Base-by-base conservation (phyloP, 441 rosid genomes). In the Pelargonium hybrid region DNA sequence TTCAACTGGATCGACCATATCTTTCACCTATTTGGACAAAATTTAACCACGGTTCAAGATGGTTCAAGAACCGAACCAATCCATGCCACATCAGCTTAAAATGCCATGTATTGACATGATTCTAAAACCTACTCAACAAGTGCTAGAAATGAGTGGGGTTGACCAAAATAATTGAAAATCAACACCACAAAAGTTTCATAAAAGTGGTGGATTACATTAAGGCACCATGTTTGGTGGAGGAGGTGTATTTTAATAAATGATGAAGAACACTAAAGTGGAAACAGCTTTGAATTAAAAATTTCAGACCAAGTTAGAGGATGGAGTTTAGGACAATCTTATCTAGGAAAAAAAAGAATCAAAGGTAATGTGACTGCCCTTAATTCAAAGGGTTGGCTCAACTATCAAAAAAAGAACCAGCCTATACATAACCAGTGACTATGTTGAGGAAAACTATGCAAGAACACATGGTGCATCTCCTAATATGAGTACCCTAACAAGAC, bases 391-490 rank as follows among this genome's bases (percentile, higher is more conserved):
- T 65, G 79, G 88, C 86, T 65, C 89, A 68, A 29, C 56, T 74
- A 80, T 77, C 86, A 78, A 85, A 79, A 81, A 72, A 52, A 2
- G 78, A 82, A 81, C 84, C 83, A 75, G 71, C 69, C 78, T 77
- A 75, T 68, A 64, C 20, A 45, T 45, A 45, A 54, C 1, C 48
- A 72, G 79, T 76, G 79, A 70, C 82, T 50, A 67, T 18, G 10
- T 84, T 84, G 82, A 75, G 82, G 90, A 89, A 91, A 87, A 83
- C 95, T 66, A 89, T 84, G 97, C 87, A 87, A 68, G 62, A 81
- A 70, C 95, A 91, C 97, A 84, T 91, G 95, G 76, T 21, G 77
- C 71, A 67, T 56, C 70, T 64, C 68, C 43, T 26, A 59, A 48
- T 48, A 66, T 39, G 52, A 73, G 67, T 31, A 69, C 68, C 41